Percentiles rank a stretch among this genome's conserved stretches.
Evolutionary conservation across 2,329 filamentous ascomycete species (phyloP).

Genomic region (Cryoendolithus antarcticus): DNA sequence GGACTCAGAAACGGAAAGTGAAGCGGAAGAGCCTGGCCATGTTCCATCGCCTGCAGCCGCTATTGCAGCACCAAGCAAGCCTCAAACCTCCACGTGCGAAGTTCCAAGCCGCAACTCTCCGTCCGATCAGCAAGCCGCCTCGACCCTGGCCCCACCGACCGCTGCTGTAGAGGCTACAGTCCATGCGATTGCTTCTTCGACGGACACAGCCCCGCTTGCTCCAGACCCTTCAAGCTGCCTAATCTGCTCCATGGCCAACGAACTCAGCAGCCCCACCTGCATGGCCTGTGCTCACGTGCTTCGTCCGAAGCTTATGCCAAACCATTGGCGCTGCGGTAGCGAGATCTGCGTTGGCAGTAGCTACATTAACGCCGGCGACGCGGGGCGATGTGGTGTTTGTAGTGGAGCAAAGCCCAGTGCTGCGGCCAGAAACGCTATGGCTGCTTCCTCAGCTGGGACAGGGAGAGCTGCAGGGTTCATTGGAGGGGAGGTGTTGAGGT

Average conservation of each 20-base stretch:
- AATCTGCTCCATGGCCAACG: conserved; percentile 58
- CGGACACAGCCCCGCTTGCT: too few species aligned
- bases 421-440: neutral
- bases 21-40: conserved; percentile 12
- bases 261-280: conserved; percentile 45
- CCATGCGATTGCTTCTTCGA: too few species aligned
- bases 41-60: too few species aligned
- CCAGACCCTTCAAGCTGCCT: conserved; percentile 28
- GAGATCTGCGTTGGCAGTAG: conserved; percentile 40
- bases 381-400: conserved; percentile 58
- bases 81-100: too few species aligned
- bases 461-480: conserved; percentile 14
- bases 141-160: too few species aligned
- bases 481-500: conserved; percentile 18
- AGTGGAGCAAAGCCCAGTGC: conserved; percentile 29
- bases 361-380: conserved; percentile 60
- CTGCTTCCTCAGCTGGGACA: neutral
- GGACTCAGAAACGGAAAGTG: conserved; percentile 18
- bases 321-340: conserved; percentile 53
- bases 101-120: too few species aligned
- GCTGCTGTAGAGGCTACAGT: too few species aligned
- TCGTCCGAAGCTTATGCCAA: conserved; percentile 37
- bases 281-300: conserved; percentile 60
- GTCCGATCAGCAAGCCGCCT: too few species aligned
- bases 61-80: too few species aligned